phyloP scores from a whole-genome alignment of 2,329 filamentous ascomycete species.

The Mycocentrospora acerina region DNA sequence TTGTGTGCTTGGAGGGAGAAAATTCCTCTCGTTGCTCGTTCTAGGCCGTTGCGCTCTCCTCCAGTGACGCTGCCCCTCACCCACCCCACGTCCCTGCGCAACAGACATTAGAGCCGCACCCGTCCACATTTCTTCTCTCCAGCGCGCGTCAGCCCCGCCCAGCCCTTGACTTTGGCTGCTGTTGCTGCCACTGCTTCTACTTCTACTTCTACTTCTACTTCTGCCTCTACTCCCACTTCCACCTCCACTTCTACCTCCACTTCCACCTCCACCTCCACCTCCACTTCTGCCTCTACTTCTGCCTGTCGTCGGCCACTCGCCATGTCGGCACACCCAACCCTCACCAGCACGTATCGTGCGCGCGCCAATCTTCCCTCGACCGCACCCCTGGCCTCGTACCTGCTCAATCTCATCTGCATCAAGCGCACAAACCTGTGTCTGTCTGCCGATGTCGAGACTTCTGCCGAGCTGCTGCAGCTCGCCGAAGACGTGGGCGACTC shows the following conservation, averaged over 20 bases:
- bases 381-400: conserved; percentile 50
- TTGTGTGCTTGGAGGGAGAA: too few species aligned
- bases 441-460: conserved; percentile 60
- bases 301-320: conserved; percentile 5
- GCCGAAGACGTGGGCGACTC: conserved; percentile 61
- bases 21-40: too few species aligned
- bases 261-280: too few species aligned
- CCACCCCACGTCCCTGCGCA: not conserved
- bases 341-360: conserved; percentile 48
- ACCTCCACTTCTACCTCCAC: too few species aligned
- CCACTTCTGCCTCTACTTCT: too few species aligned
- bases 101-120: conserved; percentile 1
- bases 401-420: conserved; percentile 51
- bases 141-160: too few species aligned
- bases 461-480: conserved; percentile 56
- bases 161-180: too few species aligned
- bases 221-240: too few species aligned
- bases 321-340: conserved; percentile 35
- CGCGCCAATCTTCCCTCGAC: conserved; percentile 47
- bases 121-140: too few species aligned
- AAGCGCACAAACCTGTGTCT: conserved; percentile 56
- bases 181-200: not conserved
- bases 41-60: too few species aligned
- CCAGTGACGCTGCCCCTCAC: too few species aligned
- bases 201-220: too few species aligned